Percentiles rank a stretch among this genome's conserved stretches.
phyloP scores from a whole-genome alignment of 345 rosid genomes.

The Sisymbrium altissimum region DNA sequence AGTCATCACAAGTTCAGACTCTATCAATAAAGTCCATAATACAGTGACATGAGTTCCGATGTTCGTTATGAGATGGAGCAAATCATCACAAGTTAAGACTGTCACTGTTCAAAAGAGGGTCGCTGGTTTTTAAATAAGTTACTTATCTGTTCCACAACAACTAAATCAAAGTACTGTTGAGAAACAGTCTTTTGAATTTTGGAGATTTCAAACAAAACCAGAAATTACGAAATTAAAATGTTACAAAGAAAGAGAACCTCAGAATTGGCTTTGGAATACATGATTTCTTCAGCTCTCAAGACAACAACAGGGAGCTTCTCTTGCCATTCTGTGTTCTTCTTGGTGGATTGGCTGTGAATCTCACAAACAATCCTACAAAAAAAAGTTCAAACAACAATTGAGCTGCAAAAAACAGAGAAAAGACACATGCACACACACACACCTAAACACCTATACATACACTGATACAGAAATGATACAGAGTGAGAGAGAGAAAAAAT shows the following conservation, averaged over 20 bases:
- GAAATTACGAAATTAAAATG: neutral
- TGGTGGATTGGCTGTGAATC: slow-evolving; percentile 62
- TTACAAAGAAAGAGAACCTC: slow-evolving; percentile 53
- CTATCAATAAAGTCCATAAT: too few relatives aligned
- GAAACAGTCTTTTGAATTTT: neutral
- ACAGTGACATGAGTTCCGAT: neutral
- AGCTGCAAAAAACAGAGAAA: neutral
- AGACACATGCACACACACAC: slow-evolving; percentile 13
- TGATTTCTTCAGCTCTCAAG: slow-evolving; percentile 84
- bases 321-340: slow-evolving; percentile 87
- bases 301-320: slow-evolving; percentile 90
- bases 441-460: neutral
- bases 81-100: neutral
- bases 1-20: neutral
- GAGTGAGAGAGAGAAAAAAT: slow-evolving; percentile 1
- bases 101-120: slow-evolving; percentile 26
- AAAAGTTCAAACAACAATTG: neutral
- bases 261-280: slow-evolving; percentile 94
- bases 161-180: neutral
- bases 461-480: neutral
- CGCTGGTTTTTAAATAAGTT: neutral
- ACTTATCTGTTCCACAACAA: neutral
- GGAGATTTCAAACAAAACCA: neutral
- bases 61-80: neutral
- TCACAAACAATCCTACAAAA: slow-evolving; percentile 62